phyloP scores from a whole-genome alignment of 1,284 basidiomycete genomes.

The Papiliotrema laurentii region DNA sequence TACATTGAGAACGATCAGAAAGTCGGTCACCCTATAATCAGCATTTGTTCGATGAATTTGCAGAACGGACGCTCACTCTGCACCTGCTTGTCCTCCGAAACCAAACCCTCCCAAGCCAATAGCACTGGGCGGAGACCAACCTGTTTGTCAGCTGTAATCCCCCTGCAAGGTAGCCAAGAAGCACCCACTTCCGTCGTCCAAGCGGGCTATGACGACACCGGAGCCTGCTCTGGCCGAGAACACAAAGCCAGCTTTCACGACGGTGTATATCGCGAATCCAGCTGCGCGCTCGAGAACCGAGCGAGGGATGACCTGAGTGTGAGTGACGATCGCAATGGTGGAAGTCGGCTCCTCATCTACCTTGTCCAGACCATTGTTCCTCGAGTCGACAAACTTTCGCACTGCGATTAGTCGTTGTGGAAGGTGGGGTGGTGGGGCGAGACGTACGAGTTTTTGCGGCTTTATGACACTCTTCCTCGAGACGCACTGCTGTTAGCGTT shows the following conservation, averaged over 20 bases:
- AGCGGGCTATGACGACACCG: slow-evolving; percentile 83
- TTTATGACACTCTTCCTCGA: slow-evolving; percentile 55
- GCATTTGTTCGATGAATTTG: slow-evolving; percentile 50
- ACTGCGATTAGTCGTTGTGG: slow-evolving; percentile 18
- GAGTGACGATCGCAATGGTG: not conserved
- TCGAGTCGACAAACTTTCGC: slow-evolving; percentile 46
- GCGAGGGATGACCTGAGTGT: slow-evolving; percentile 46
- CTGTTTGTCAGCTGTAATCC: slow-evolving; percentile 45
- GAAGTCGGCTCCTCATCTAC: slow-evolving; percentile 10
- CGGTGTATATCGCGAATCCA: slow-evolving; percentile 56
- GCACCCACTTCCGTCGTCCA: slow-evolving; percentile 73
- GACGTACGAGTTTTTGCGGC: slow-evolving; percentile 51
- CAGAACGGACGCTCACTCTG: slow-evolving; percentile 44
- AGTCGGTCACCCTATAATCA: slow-evolving; percentile 77
- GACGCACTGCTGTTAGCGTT: slow-evolving; percentile 34
- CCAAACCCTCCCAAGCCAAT: slow-evolving; percentile 94
- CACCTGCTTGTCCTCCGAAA: slow-evolving; percentile 66
- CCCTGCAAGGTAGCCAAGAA: not conserved
- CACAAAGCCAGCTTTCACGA: slow-evolving; percentile 57
- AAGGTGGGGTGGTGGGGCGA: not conserved
- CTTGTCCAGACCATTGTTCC: slow-evolving; percentile 50
- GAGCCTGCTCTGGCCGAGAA: slow-evolving; percentile 68
- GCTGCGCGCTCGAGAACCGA: slow-evolving; percentile 41
- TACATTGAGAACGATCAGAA: slow-evolving; percentile 84
- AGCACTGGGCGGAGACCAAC: slow-evolving; percentile 90